Conservation (phyloP, 2,329 filamentous ascomycete species). For the Chaetothyriales sp. region DNA sequence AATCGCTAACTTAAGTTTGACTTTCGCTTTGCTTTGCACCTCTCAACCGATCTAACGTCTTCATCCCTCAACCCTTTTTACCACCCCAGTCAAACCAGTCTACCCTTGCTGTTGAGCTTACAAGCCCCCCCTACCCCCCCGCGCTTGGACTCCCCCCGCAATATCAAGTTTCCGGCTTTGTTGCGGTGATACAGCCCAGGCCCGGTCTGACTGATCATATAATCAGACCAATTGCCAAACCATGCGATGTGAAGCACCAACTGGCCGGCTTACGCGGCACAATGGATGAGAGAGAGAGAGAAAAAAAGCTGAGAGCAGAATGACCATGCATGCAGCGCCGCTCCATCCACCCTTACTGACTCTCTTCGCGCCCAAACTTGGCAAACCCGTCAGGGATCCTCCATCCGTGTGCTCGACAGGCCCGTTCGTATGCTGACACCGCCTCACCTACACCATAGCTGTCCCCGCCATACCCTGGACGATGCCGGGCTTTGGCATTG, state of each 20-base stretch:
- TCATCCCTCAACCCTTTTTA: no score
- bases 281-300: no score
- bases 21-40: no score
- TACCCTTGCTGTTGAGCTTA: neutral
- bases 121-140: no score
- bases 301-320: no score
- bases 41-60: no score
- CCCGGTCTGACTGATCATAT: neutral
- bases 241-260: no score
- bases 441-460: constrained; percentile 59
- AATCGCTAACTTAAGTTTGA: no score
- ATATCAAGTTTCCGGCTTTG: neutral
- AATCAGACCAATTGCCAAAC: neutral
- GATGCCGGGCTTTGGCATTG: neutral
- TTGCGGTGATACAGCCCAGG: neutral
- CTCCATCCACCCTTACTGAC: no score
- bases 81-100: no score
- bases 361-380: constrained; percentile 1
- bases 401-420: constrained; percentile 59
- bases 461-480: neutral
- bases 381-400: constrained; percentile 48
- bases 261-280: no score
- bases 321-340: no score
- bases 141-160: neutral
- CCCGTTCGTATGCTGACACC: constrained; percentile 55